Evolutionary conservation across 768 basidiomycete species (phyloP), one percentile per base, ranked within the genome.

Genomic region (Tulasnella sp.): DNA sequence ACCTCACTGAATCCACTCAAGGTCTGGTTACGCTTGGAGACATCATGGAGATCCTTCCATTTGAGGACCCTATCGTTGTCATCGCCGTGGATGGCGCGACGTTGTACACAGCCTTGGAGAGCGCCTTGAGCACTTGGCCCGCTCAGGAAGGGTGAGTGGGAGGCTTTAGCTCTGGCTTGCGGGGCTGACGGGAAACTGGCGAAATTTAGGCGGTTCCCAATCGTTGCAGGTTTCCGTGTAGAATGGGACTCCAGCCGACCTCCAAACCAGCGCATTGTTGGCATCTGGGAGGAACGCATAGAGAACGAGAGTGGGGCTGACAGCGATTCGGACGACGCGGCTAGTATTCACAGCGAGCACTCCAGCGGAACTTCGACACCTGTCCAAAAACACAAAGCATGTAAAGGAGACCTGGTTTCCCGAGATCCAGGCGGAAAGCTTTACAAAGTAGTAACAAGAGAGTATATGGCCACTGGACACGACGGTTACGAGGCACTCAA

Each of bases 41-140:
- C 84, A 93, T 97, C 78, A 84, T 96, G 54, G 96, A 96, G 84
- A 96, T 97, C 28, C 86, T 97, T 40, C 96, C 96, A 0, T 97
- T 96, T 81, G 93, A 94, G 79, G 96, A 97, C 83, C 92, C 95
- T 2, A 87, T 93, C 24, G 89, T 98, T 7, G 94, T 96, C 3
- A 83, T 96, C 16, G 93, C 96, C 84, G 85, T 97, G 22, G 91
- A 94, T 82, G 96, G 96, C 1, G 88, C 89, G 82, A 88, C 91
- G 0, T 89, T 97, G 72, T 96, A 95, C 94, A 91, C 91, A 58
- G 91, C 93, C 0, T 82, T 97, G 48, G 96, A 98, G 84, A 88
- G 88, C 16, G 90, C 91, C 8, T 86, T 98, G 8, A 87, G 87
- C 80, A 94, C 90, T 77, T 97, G 93, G 90, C 96, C 96, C 9